phyloP scores from a whole-genome alignment of 495 filamentous ascomycete genomes.

The Podospora tetraspora region DNA sequence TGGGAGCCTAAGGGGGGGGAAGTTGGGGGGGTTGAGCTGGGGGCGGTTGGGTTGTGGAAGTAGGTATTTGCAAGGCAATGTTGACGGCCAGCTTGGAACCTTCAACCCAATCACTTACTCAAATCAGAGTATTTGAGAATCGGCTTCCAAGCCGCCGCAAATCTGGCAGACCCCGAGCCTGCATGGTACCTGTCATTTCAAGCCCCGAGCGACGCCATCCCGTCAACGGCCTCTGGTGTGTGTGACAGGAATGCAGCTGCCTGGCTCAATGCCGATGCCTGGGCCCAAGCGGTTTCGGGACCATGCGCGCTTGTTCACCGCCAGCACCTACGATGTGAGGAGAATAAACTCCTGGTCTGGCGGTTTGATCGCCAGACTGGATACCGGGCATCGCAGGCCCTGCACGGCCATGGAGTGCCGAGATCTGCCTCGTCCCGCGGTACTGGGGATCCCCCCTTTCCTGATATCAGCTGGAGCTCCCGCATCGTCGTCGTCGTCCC shows the following conservation, averaged over 20 bases:
- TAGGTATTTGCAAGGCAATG: neutral
- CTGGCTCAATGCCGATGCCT: neutral
- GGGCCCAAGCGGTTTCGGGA: neutral
- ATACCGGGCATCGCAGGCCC: slow-evolving; percentile 7
- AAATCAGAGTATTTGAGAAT: neutral
- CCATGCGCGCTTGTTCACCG: neutral
- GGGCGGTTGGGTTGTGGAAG: neutral
- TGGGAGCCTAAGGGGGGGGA: neutral
- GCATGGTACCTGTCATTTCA: neutral
- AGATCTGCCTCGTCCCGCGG: slow-evolving; percentile 9
- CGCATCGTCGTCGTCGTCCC: neutral
- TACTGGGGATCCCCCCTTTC: neutral
- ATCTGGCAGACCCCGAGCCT: neutral
- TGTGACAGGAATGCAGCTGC: neutral
- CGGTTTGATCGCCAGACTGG: slow-evolving; percentile 13
- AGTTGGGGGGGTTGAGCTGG: neutral
- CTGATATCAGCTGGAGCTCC: neutral
- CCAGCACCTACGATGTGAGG: neutral
- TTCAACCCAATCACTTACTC: neutral
- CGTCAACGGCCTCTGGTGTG: neutral
- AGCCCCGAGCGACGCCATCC: neutral
- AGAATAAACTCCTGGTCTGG: neutral
- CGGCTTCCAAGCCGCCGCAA: neutral
- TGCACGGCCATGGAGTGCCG: neutral
- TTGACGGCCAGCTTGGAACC: neutral